phyloP scores from a whole-genome alignment of 2,329 filamentous ascomycete genomes.

The Biscogniauxia mediterranea region DNA sequence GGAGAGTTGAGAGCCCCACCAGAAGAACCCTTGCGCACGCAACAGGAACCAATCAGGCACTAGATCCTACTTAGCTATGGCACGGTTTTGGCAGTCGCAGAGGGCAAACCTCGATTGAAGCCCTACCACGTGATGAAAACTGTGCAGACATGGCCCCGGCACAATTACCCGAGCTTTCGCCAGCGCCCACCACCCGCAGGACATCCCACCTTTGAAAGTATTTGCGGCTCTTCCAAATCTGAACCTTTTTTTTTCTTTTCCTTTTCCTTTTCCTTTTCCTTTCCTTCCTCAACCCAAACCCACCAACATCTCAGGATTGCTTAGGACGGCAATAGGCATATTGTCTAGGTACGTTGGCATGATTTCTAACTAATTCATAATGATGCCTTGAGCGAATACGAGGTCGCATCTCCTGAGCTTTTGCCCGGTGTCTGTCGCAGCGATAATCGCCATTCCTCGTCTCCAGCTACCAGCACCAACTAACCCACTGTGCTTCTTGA shows the following conservation, averaged over 20 bases:
- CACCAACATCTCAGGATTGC: constrained; percentile 57
- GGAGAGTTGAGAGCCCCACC: background rate
- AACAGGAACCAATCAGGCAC: background rate
- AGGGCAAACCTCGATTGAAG: constrained; percentile 26
- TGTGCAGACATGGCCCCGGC: constrained; percentile 7
- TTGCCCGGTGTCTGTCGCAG: too few relatives aligned
- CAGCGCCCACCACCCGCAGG: constrained; percentile 4
- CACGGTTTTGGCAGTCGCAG: too few relatives aligned
- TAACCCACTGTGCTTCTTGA: constrained; percentile 13
- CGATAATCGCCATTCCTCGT: too few relatives aligned
- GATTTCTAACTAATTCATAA: background rate
- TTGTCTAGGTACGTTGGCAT: constrained; percentile 59
- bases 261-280: constrained; percentile 22
- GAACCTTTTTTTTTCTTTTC: constrained; percentile 28
- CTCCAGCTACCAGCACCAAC: background rate
- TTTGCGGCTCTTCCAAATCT: constrained; percentile 17
- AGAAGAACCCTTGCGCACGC: background rate
- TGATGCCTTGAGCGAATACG: too few relatives aligned
- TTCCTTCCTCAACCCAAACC: constrained; percentile 20
- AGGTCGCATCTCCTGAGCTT: too few relatives aligned
- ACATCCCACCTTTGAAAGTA: constrained; percentile 13
- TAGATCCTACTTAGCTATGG: background rate
- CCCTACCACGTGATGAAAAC: constrained; percentile 26
- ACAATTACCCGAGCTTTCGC: constrained; percentile 16
- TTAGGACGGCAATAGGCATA: constrained; percentile 60